A percentile compares a stretch with the other conserved stretches of the same genome.
Conservation (phyloP, 768 basidiomycete genomes). For the Mycena kentingensis region DNA sequence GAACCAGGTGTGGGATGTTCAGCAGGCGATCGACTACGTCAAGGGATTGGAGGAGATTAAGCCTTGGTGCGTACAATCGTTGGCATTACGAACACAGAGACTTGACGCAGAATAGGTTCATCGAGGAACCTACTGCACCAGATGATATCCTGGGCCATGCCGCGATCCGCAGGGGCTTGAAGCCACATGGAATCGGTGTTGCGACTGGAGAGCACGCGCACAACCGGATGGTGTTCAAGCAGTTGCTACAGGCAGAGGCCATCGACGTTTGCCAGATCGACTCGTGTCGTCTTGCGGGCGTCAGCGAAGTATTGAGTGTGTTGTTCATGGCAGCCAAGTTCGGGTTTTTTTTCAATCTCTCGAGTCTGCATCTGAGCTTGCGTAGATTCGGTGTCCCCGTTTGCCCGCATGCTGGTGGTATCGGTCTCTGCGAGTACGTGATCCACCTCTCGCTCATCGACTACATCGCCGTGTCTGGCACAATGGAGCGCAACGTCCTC, state of each 20-base stretch:
- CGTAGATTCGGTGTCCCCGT: constrained; percentile 78
- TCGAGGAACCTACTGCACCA: constrained; percentile 91
- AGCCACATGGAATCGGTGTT: constrained; percentile 81
- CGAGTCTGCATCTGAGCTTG: not conserved
- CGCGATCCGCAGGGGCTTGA: constrained; percentile 74
- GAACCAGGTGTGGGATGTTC: constrained; percentile 96
- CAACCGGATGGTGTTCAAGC: constrained; percentile 95
- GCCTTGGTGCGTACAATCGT: constrained; percentile 64
- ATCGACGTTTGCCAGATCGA: constrained; percentile 97
- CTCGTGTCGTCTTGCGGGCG: constrained; percentile 89
- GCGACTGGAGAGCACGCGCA: constrained; percentile 96
- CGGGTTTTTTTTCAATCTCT: constrained; percentile 15
- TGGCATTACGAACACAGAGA: not conserved
- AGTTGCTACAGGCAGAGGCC: constrained; percentile 84
- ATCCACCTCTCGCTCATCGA: constrained; percentile 91
- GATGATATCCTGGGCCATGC: constrained; percentile 90
- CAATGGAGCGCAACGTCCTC: constrained; percentile 92
- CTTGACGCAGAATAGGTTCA: constrained; percentile 60
- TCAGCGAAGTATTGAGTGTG: constrained; percentile 90
- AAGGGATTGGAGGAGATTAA: constrained; percentile 74
- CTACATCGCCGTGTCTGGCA: constrained; percentile 88
- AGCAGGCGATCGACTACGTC: constrained; percentile 91
- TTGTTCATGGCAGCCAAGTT: constrained; percentile 89
- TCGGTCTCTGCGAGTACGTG: constrained; percentile 91
- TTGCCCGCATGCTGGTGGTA: constrained; percentile 94